Base-by-base conservation (phyloP, 495 filamentous ascomycete species). In the Cetradonia linearis region DNA sequence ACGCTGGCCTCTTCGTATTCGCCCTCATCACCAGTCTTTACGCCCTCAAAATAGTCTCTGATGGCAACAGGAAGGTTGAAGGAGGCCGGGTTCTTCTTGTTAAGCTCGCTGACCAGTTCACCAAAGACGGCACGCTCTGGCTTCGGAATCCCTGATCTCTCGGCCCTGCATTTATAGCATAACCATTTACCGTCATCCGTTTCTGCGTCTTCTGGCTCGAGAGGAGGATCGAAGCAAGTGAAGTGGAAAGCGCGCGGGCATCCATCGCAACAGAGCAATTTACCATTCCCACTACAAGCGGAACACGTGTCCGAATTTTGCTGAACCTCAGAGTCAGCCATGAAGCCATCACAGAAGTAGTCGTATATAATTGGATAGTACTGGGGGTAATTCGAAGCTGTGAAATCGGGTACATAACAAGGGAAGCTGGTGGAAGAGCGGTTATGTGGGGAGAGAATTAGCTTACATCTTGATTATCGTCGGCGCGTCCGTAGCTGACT, bases 211-310 rank as follows among this genome's bases (percentile, higher is more conserved):
- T 81, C 76, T 48, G 80, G 74, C 53, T 82, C 76, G 63, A 91
- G 72, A 6, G 89, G 86, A 57, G 92, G 91, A 66, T 92, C 83
- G 48, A 90, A 75, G 70, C 93, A 98, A 48, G 76, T 75, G 67
- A 90, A 89, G 70, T 98, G 93, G 72, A 90, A 96, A 0, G 89
- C 86, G 49, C 86, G 82, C 20, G 81, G 78, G 74, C 93, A 98
- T 52, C 86, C 86, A 71, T 97, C 93, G 70, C 93, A 98, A 73
- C 92, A 96, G 60, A 97, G 74, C 30, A 98, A 76, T 56, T 85
- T 78, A n/a, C 93, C 93, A 56, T 81, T 85, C 44, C 83, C 83
- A 64, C 84, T 82, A 72, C 93, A 98, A 11, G 89, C 78, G 53
- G 81, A 79, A 73, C 93, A 98, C 66, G 85, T 83, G 65, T 98